Evolutionary conservation across 768 basidiomycete genomes (phyloP), one percentile per base, ranked within the genome.

Genomic region (Tylopilus sp.): DNA sequence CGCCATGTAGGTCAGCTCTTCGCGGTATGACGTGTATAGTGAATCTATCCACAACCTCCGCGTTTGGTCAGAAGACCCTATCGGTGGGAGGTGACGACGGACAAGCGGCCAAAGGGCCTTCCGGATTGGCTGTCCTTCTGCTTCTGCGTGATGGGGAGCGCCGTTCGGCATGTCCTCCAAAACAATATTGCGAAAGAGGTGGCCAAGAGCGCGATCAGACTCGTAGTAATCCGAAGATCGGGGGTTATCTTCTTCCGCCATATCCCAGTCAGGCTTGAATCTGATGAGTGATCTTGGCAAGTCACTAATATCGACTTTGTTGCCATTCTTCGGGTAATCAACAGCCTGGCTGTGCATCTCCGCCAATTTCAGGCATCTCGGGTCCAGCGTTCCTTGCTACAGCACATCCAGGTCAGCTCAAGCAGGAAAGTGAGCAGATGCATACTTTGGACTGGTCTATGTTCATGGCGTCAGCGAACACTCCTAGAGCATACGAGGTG

Each of bases 181-280:
- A 13, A 59, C 62, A 54, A 91, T 81, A 12, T 70, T 75, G 11
- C 91, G 86, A 65, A 78, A 92, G 44, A 92, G 73, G 36, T 78
- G 66, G 6, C 91, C 91, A 9, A 93, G 76, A 0, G 87, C 88
- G 3, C 84, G 79, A 23, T 68, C 71, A 2, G 89, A 91, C 42
- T 75, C 71, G 60, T 92, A 92, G 69, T 86, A 87, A 56, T 89
- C 84, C 1, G 77, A 78, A 18, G 76, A 59, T 7, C 79, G 76
- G 20, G 79, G 79, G 6, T 70, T 65, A 42, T 76, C 71, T 17
- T 80, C 75, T 57, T 86, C 83, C 15, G 78, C 77, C 20, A 76
- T 77, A 52, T 88, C 80, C 89, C 89, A 91, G 63, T 91, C 89
- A 1, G 89, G 89, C 59, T 86, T 90, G 64, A 77, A 81, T 17